A percentile compares a stretch with the other conserved stretches of the same genome.
Evolutionary conservation across 805 yeast genomes (phyloP).

Genomic region (Kodamaea kakaduensis): DNA sequence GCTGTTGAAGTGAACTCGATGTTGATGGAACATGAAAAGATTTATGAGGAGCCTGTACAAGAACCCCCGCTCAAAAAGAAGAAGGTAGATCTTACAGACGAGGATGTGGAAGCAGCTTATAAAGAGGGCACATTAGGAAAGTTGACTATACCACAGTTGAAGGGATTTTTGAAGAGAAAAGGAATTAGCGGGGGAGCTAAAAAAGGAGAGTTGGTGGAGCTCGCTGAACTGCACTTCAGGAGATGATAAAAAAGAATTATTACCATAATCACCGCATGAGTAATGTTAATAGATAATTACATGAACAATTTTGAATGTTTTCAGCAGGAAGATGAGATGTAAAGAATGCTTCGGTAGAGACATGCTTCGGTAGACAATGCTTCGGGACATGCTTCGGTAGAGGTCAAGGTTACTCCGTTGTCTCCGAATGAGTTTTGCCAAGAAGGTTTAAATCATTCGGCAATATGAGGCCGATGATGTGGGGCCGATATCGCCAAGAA

Average conservation of each 20-base stretch:
- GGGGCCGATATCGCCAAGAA: no score
- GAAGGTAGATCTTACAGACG: not conserved
- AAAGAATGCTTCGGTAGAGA: not conserved
- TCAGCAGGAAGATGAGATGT: constrained; percentile 1
- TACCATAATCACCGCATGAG: not conserved
- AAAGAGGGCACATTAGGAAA: constrained; percentile 21
- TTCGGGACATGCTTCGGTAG: not conserved
- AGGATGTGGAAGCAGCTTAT: constrained; percentile 1
- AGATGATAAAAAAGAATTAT: constrained; percentile 15
- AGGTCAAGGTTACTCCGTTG: no score
- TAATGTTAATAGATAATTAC: no score
- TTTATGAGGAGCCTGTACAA: no score
- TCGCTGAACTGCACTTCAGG: constrained; percentile 35
- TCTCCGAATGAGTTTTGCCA: no score
- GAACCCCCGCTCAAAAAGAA: constrained; percentile 27
- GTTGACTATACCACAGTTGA: constrained; percentile 43
- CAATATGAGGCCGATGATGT: no score
- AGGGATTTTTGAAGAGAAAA: constrained; percentile 30
- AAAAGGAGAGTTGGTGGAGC: constrained; percentile 42
- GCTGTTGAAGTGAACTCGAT: constrained; percentile 13
- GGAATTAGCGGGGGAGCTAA: constrained; percentile 32
- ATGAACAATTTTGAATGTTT: constrained; percentile 4
- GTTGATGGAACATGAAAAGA: constrained; percentile 27
- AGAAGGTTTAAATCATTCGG: no score
- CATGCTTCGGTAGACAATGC: not conserved